Conservation (phyloP, 2,329 filamentous ascomycete genomes). For the Calonectria henricotiae region DNA sequence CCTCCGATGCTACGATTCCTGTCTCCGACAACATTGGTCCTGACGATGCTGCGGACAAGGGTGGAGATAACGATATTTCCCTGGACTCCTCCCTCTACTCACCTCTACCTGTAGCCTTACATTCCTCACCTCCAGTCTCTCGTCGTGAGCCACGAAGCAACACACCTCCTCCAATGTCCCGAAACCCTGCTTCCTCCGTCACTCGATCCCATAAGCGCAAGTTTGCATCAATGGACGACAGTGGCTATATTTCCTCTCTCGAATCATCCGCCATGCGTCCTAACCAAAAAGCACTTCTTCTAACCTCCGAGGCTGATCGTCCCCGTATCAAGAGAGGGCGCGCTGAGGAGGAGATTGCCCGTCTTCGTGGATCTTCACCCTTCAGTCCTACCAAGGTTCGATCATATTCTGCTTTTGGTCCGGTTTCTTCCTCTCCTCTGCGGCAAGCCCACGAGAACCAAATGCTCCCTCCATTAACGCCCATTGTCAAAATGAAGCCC, state of each 20-base stretch:
- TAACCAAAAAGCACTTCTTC: conserved; percentile 74
- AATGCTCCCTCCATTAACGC: conserved; percentile 85
- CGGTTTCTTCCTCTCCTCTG: conserved; percentile 79
- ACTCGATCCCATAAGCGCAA: conserved; percentile 82
- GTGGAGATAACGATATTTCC: conserved; percentile 58
- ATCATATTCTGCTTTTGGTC: conserved; percentile 67
- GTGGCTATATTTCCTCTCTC: conserved; percentile 96
- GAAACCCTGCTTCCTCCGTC: conserved; percentile 75
- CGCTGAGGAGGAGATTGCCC: conserved; percentile 95
- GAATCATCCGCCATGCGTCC: conserved; percentile 91
- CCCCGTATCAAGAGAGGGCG: conserved; percentile 88
- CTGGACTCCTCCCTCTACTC: conserved; percentile 75
- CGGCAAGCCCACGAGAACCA: conserved; percentile 72
- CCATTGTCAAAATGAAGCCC: conserved; percentile 84
- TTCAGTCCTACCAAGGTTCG: conserved; percentile 88
- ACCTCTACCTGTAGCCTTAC: conserved; percentile 80
- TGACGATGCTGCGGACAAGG: conserved; percentile 67
- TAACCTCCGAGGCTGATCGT: conserved; percentile 86
- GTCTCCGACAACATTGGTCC: conserved; percentile 76
- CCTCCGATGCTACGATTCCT: conserved; percentile 84
- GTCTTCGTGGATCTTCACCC: conserved; percentile 91
- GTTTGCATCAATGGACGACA: conserved; percentile 87
- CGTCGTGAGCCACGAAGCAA: conserved; percentile 74
- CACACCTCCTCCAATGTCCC: conserved; percentile 82
- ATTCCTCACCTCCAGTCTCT: conserved; percentile 91